Percentiles rank a stretch among this genome's conserved stretches.
phyloP scores from a whole-genome alignment of 2,329 filamentous ascomycete species.

The Fusarium austroafricanum region DNA sequence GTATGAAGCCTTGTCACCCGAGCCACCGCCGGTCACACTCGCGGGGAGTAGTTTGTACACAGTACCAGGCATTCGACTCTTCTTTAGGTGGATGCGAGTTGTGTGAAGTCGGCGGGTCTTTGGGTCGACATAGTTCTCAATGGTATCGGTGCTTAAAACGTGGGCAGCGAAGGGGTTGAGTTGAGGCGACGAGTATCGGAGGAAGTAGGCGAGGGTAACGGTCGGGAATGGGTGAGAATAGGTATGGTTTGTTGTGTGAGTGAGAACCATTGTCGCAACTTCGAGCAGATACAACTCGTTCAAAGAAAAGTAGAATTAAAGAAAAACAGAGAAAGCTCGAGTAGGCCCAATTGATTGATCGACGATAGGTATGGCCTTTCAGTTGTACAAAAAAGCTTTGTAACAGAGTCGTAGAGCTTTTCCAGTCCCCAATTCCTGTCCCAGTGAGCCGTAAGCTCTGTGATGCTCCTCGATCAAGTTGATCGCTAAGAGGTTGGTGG shows the following conservation, averaged over 20 bases:
- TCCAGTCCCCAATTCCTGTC: constrained; percentile 15
- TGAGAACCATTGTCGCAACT: constrained; percentile 67
- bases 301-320: constrained; percentile 16
- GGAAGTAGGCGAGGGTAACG: constrained; percentile 89
- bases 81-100: constrained; percentile 83
- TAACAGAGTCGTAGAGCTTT: neutral
- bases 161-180: constrained; percentile 84
- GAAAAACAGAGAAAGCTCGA: constrained; percentile 7
- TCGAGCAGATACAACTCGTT: constrained; percentile 27
- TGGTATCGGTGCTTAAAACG: constrained; percentile 85
- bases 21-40: constrained; percentile 72
- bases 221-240: constrained; percentile 87
- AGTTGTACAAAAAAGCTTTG: constrained; percentile 11
- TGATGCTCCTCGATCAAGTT: constrained; percentile 28
- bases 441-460: constrained; percentile 32
- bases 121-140: constrained; percentile 78
- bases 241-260: constrained; percentile 73
- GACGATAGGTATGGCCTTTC: constrained; percentile 1
- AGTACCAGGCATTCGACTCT: constrained; percentile 79
- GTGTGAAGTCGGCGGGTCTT: constrained; percentile 80
- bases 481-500: constrained; percentile 36
- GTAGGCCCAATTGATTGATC: constrained; percentile 32
- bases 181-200: constrained; percentile 79
- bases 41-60: constrained; percentile 80
- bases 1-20: constrained; percentile 77